Percentiles rank a stretch among this genome's conserved stretches.
These are phyloP conservation scores for Annona squamosa DNA, from an alignment of 164 flowering plant genomes.

Conservation along the genomic window DNA sequence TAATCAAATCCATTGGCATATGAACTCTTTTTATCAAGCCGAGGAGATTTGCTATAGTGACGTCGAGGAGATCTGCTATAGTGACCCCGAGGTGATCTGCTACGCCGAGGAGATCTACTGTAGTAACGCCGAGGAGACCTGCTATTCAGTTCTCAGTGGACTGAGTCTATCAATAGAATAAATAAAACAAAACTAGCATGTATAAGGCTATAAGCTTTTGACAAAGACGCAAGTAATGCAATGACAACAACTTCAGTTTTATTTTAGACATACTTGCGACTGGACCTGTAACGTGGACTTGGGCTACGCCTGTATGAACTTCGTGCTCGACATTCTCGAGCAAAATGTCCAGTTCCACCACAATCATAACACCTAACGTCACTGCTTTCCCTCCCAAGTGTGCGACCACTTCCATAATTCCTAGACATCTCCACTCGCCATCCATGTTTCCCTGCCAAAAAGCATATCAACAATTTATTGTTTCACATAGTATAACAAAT, in stretches of 20 bases:
- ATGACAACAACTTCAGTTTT: slow-evolving; percentile 1
- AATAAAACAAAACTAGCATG: neutral
- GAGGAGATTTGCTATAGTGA: slow-evolving; percentile 6
- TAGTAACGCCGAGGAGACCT: neutral
- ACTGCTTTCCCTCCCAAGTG: slow-evolving; percentile 65
- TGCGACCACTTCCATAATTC: slow-evolving; percentile 56
- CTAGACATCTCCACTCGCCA: slow-evolving; percentile 92
- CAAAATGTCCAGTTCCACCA: slow-evolving; percentile 94
- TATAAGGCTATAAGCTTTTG: neutral
- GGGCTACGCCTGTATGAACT: slow-evolving; percentile 62
- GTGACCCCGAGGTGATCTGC: neutral
- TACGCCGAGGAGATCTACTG: slow-evolving; percentile 5
- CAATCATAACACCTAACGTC: slow-evolving; percentile 87
- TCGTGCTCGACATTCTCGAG: slow-evolving; percentile 61
- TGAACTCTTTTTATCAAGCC: slow-evolving; percentile 1
- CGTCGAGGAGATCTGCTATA: slow-evolving; percentile 7
- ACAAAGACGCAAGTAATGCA: neutral
- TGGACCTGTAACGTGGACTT: slow-evolving; percentile 30
- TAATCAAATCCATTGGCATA: neutral
- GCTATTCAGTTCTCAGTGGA: neutral
- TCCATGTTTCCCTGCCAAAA: slow-evolving; percentile 65
- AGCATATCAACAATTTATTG: neutral
- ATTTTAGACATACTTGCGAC: slow-evolving; percentile 1
- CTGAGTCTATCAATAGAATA: neutral
- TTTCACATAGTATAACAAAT: neutral